Percentiles rank a stretch among this genome's conserved stretches.
phyloP scores from a whole-genome alignment of 306 rosid genomes.

The Biancaea sappan region DNA sequence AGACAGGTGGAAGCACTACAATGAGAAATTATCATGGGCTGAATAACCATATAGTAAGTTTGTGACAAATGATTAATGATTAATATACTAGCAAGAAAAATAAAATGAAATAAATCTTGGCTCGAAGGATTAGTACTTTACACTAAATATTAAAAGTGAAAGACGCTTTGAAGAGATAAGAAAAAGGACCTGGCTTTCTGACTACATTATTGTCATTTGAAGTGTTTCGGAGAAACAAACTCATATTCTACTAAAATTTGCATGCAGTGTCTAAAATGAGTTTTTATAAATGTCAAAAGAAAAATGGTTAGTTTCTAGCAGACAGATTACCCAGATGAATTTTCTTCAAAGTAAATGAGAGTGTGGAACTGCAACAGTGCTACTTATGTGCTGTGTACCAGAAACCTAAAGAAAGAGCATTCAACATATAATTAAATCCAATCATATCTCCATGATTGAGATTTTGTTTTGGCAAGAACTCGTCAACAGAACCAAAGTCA shows the following conservation, averaged over 20 bases:
- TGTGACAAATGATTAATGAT: neutral
- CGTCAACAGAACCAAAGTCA: neutral
- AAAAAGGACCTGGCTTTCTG: neutral
- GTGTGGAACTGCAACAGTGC: neutral
- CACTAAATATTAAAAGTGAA: neutral
- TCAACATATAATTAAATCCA: neutral
- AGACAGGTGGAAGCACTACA: neutral
- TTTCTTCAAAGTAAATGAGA: neutral
- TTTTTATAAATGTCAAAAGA: neutral
- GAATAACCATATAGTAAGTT: neutral
- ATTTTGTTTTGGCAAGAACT: neutral
- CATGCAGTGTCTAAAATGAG: neutral
- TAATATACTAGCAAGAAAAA: neutral
- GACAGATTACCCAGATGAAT: neutral
- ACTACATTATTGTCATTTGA: neutral
- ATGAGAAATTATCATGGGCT: too few species aligned
- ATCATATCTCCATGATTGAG: neutral
- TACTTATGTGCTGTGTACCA: neutral
- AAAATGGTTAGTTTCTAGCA: neutral
- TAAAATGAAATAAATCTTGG: neutral
- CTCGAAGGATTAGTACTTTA: neutral
- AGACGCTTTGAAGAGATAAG: neutral
- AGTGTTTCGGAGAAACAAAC: neutral
- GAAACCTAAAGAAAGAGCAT: neutral
- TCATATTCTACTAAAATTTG: neutral